Evolutionary conservation across 164 flowering plant genomes (phyloP).

Genomic region (Dillenia turbinata): DNA sequence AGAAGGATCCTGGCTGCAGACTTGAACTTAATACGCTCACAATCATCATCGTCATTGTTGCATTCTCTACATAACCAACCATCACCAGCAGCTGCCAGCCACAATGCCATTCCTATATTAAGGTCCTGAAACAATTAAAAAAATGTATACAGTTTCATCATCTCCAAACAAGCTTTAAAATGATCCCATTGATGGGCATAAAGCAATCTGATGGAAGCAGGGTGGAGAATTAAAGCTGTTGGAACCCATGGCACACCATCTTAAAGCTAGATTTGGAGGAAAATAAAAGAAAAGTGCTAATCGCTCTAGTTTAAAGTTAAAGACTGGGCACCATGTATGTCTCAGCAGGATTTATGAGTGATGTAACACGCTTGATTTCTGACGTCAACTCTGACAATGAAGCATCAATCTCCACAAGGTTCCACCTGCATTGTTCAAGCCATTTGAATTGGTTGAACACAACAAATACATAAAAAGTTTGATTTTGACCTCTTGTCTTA

Average conservation of each 20-base stretch:
- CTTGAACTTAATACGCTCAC: constrained; percentile 45
- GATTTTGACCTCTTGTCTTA: no score
- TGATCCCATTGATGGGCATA: no score
- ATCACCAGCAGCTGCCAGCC: constrained; percentile 92
- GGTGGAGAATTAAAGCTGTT: no score
- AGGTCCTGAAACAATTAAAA: constrained; percentile 55
- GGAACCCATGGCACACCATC: no score
- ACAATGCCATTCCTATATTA: constrained; percentile 89
- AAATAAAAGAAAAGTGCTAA: no score
- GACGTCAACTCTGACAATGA: constrained; percentile 53
- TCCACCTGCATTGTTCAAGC: constrained; percentile 64
- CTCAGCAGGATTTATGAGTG: constrained; percentile 84
- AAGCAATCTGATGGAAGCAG: no score
- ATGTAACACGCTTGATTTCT: constrained; percentile 79
- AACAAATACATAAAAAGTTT: background rate
- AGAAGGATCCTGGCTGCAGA: constrained; percentile 75
- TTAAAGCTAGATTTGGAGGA: no score
- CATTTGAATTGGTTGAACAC: background rate
- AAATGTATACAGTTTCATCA: no score
- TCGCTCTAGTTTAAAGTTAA: background rate
- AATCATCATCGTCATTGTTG: constrained; percentile 12
- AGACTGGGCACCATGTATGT: constrained; percentile 83
- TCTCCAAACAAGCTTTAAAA: no score
- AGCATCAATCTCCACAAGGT: constrained; percentile 93
- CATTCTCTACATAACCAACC: constrained; percentile 59